phyloP scores from a whole-genome alignment of 495 filamentous ascomycete genomes.

The Cercophora samala region DNA sequence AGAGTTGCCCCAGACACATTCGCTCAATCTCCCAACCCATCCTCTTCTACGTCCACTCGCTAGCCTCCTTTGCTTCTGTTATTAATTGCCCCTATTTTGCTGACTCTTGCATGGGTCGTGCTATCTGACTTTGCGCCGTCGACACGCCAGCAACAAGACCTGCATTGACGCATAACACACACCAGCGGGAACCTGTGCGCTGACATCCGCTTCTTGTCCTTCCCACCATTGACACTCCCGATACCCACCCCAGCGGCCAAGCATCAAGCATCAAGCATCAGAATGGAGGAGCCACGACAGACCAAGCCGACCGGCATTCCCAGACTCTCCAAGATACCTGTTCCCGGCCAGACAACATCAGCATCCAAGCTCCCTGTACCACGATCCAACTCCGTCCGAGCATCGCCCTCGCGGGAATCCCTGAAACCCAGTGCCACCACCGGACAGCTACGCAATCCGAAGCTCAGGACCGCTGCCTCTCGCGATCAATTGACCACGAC shows the following conservation, averaged over 20 bases:
- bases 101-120: constrained; percentile 5
- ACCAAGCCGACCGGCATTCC: constrained; percentile 29
- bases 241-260: constrained; percentile 2
- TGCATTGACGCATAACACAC: constrained; percentile 9
- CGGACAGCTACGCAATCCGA: constrained; percentile 35
- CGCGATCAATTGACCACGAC: constrained; percentile 38
- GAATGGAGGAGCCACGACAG: constrained; percentile 36
- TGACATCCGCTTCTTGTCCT: neutral
- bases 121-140: constrained; percentile 3
- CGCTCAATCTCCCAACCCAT: neutral
- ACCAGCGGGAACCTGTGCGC: constrained; percentile 17
- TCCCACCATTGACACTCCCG: neutral
- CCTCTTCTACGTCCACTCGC: neutral
- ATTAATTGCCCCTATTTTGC: neutral
- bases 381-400: constrained; percentile 29
- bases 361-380: constrained; percentile 33
- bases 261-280: neutral
- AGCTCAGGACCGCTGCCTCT: constrained; percentile 41
- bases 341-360: constrained; percentile 25
- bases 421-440: constrained; percentile 11
- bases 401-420: constrained; percentile 32
- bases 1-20: neutral
- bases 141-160: constrained; percentile 11
- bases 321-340: constrained; percentile 32
- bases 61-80: neutral